Base-by-base conservation (phyloP, 2,329 filamentous ascomycete species). In the Aspergillus pseudoterreus region DNA sequence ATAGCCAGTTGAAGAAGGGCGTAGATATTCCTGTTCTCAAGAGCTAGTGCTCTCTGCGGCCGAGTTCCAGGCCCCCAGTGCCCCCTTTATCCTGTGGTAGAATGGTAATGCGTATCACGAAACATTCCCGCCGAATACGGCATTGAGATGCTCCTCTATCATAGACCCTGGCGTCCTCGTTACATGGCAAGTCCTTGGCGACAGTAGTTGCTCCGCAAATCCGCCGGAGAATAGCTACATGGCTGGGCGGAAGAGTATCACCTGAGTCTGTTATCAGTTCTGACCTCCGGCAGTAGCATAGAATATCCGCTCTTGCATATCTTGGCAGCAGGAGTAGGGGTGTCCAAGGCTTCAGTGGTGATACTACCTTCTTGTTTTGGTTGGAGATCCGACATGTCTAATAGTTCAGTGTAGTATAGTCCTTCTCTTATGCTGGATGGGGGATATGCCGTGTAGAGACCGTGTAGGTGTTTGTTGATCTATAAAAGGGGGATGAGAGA, bases 341-440 rank as follows among this genome's bases (percentile, higher is more conserved):
- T 15, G 15, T n/a, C 2, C 15, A 38, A 38, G 8, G 14, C 35
- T 38, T 38, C 14, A n/a, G 6, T 38, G 15, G 47, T 27, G 45
- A 58, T 60, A 53, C 54, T 15, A 57, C 52, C 49, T 53, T 57
- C 53, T 59, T 11, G 44, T 47, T 52, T 58, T 11, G 43, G 36
- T 17, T 22, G 15, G 15, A 8, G 15, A 32, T 45, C 11, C 14
- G 32, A 27, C 11, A 22, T 14, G 27, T n/a, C 5, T 9, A 19
- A 22, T 45, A 32, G 11, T 17, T n/a, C 15, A 38, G 35, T 38
- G 33, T 14, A 22, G 30, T 44, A 35, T 17, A 38, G 27, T 6
- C 35, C 11, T 38, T n/a, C 35, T n/a, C 14, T 10, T 11, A 1
- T 3, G 2, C 27, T 30, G 10, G 35, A 38, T n/a, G 14, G 2